A percentile compares a stretch with the other conserved stretches of the same genome.
Evolutionary conservation across 495 filamentous ascomycete species (phyloP).

Genomic region (Neurospora terricola): DNA sequence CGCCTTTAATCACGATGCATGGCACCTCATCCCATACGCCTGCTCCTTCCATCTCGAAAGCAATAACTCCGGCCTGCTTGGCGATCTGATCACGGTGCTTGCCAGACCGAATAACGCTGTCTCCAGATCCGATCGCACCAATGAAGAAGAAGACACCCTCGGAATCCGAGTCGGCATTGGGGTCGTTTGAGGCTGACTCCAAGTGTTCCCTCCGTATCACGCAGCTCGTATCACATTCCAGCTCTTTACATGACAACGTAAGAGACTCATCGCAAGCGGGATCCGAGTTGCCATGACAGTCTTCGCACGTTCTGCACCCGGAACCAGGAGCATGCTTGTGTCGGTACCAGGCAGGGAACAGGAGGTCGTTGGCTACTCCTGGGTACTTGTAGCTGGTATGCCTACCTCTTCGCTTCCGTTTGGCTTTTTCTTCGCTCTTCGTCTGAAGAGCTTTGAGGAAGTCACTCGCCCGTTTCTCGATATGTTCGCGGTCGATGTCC

Average conservation of each 20-base stretch:
- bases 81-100: conserved; percentile 16
- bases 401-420: not conserved
- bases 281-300: not conserved
- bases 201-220: conserved; percentile 8
- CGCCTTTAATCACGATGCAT: conserved; percentile 27
- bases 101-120: conserved; percentile 22
- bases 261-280: conserved; percentile 2
- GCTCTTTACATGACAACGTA: conserved; percentile 1
- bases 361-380: conserved; percentile 16
- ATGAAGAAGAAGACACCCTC: conserved; percentile 10
- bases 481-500: conserved; percentile 1
- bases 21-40: conserved; percentile 30
- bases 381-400: conserved; percentile 10
- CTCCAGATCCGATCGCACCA: conserved; percentile 18
- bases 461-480: conserved; percentile 6
- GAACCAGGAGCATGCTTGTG: conserved; percentile 18
- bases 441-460: conserved; percentile 9
- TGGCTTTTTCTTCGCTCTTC: not conserved
- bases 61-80: conserved; percentile 17
- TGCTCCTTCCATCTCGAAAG: conserved; percentile 38
- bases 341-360: conserved; percentile 18
- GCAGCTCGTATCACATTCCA: conserved; percentile 8
- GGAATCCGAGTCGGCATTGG: too few relatives aligned
- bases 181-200: not conserved
- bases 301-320: not conserved